Percentiles rank a stretch among this genome's conserved stretches.
Evolutionary conservation across 2,329 filamentous ascomycete genomes (phyloP).

Genomic region (Fusarium pseudonygamai): DNA sequence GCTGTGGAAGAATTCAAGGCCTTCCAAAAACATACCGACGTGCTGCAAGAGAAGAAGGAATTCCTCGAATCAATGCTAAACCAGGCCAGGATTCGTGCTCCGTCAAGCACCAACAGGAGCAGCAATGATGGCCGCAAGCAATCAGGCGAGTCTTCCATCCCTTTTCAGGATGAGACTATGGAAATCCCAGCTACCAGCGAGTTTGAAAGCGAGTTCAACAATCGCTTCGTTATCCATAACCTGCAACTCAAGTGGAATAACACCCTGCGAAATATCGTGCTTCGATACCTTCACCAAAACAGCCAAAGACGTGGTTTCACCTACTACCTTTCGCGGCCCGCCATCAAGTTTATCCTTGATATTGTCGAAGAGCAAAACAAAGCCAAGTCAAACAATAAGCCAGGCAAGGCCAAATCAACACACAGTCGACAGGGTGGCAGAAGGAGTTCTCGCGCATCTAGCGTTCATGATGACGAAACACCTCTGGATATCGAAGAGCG

Average conservation of each 20-base stretch:
- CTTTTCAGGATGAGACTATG: slow-evolving; percentile 67
- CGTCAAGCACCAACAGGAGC: slow-evolving; percentile 42
- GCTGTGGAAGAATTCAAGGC: slow-evolving; percentile 69
- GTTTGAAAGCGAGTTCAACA: slow-evolving; percentile 94
- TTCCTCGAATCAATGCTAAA: slow-evolving; percentile 68
- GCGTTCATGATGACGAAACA: slow-evolving; percentile 64
- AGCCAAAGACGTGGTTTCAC: slow-evolving; percentile 95
- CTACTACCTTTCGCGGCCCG: slow-evolving; percentile 95
- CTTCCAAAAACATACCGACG: slow-evolving; percentile 62
- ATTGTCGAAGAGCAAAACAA: slow-evolving; percentile 95
- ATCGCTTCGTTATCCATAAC: slow-evolving; percentile 98
- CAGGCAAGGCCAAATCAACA: slow-evolving; percentile 44
- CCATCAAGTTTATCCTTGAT: slow-evolving; percentile 97
- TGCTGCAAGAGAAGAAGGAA: slow-evolving; percentile 66
- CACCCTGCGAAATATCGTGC: slow-evolving; percentile 90
- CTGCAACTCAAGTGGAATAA: slow-evolving; percentile 99
- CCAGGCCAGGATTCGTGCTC: slow-evolving; percentile 55
- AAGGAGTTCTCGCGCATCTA: slow-evolving; percentile 51
- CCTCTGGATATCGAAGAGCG: slow-evolving; percentile 79
- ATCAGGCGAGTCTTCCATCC: slow-evolving; percentile 55
- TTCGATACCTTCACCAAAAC: slow-evolving; percentile 97
- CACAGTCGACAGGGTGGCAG: slow-evolving; percentile 41
- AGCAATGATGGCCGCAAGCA: slow-evolving; percentile 42
- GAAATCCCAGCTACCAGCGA: slow-evolving; percentile 79
- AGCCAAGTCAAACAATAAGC: slow-evolving; percentile 59